Evolutionary conservation across 345 rosid species (phyloP).

Genomic region (Hibiscus tridactylites): DNA sequence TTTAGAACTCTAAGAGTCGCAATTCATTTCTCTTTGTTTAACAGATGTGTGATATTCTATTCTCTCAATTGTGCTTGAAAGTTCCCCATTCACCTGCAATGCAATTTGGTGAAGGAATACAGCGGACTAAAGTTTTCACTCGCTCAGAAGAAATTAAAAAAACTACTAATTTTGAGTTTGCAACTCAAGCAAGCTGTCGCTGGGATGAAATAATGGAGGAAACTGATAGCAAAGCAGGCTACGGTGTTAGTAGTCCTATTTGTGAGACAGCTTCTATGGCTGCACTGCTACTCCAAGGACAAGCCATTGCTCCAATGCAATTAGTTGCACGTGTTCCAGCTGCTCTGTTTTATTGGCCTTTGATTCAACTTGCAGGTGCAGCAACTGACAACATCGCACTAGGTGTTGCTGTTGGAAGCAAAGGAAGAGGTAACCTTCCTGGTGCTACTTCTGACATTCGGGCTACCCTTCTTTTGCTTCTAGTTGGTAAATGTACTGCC

Average conservation of each 20-base stretch:
- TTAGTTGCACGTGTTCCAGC: conserved; percentile 90
- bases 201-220: conserved; percentile 36
- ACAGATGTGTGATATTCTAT: conserved; percentile 97
- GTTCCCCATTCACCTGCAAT: conserved; percentile 41
- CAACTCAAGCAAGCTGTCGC: conserved; percentile 29
- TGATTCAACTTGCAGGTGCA: conserved; percentile 94
- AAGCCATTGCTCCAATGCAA: conserved; percentile 90
- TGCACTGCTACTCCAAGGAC: conserved; percentile 79
- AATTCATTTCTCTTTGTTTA: conserved; percentile 16
- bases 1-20: not conserved
- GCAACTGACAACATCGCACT: conserved; percentile 87
- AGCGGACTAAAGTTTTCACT: conserved; percentile 26
- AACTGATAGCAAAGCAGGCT: conserved; percentile 39
- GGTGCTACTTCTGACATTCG: conserved; percentile 96
- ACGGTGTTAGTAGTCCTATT: conserved; percentile 29
- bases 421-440: conserved; percentile 95
- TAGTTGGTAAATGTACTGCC: conserved; percentile 91
- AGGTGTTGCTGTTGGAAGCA: conserved; percentile 98
- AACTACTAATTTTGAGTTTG: conserved; percentile 25
- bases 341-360: conserved; percentile 90
- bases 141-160: conserved; percentile 35
- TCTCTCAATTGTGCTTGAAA: conserved; percentile 96
- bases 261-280: conserved; percentile 89
- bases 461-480: conserved; percentile 79
- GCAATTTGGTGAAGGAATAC: conserved; percentile 37